A percentile compares a stretch with the other conserved stretches of the same genome.
These are phyloP conservation scores for Entomortierella lignicola DNA, from an alignment of 192 early-diverging fungal species.

Conservation along the genomic window DNA sequence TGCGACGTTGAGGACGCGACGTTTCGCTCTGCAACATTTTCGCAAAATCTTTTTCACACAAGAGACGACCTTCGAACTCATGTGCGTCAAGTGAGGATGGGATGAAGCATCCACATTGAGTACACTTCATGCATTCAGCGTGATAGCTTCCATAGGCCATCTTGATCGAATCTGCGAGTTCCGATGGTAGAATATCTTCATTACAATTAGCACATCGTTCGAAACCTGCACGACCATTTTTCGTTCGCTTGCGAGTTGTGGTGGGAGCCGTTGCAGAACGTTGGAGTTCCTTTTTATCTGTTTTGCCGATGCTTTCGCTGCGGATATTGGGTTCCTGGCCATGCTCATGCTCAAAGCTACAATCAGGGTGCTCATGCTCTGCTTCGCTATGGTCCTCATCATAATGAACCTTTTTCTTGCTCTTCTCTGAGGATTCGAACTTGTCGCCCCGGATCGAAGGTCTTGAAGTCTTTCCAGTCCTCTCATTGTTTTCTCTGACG, in stretches of 20 bases:
- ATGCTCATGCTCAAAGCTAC: background rate
- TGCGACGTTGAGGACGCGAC: background rate
- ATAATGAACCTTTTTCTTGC: background rate
- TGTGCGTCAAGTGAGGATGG: constrained; percentile 58
- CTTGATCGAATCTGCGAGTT: constrained; percentile 30
- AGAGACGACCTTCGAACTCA: constrained; percentile 67
- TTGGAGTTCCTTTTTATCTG: constrained; percentile 1
- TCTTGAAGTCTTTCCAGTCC: background rate
- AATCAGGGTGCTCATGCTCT: background rate
- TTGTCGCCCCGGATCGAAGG: background rate
- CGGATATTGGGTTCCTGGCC: background rate
- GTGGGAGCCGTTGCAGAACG: background rate
- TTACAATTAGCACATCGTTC: constrained; percentile 38
- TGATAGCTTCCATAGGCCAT: constrained; percentile 59
- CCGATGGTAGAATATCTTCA: constrained; percentile 37
- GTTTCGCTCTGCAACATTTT: constrained; percentile 17
- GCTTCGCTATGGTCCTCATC: background rate
- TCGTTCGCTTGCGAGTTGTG: constrained; percentile 17
- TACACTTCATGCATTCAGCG: constrained; percentile 66
- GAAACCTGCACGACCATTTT: constrained; percentile 12
- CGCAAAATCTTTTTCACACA: constrained; percentile 68
- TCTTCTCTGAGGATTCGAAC: background rate
- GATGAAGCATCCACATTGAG: constrained; percentile 59
- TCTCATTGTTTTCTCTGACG: background rate
- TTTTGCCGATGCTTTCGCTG: background rate